These are phyloP conservation scores for Aquanectria penicillioides DNA, from an alignment of 2,329 filamentous ascomycete genomes.

Conservation along the genomic window DNA sequence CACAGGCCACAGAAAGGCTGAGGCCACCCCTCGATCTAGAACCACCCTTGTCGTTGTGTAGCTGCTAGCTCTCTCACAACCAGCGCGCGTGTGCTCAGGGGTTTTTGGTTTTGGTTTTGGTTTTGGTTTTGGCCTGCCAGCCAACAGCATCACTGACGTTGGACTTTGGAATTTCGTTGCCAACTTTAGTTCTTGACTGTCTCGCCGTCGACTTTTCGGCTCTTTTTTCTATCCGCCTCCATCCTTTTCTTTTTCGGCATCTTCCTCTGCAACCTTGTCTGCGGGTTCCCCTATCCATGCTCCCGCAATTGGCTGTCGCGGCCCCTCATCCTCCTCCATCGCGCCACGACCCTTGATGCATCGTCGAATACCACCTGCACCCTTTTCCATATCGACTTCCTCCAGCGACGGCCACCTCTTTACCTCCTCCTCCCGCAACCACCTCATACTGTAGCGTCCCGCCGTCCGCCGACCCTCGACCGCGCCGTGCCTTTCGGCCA, in stretches of 20 bases:
- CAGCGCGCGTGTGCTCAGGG: conserved; percentile 44
- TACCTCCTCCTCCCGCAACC: conserved; percentile 1
- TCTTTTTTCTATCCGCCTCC: not conserved
- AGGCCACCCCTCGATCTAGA: conserved; percentile 44
- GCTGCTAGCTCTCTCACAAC: conserved; percentile 37
- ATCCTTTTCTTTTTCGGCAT: not conserved
- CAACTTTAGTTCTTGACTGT: conserved; percentile 23
- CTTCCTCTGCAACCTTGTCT: conserved; percentile 5
- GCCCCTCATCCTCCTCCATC: conserved; percentile 33
- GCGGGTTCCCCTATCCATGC: conserved; percentile 37
- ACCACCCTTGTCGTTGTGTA: conserved; percentile 35
- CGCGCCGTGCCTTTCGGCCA: conserved; percentile 32
- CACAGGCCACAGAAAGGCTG: conserved; percentile 37
- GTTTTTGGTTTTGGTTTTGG: conserved; percentile 25
- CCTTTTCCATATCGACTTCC: conserved; percentile 14
- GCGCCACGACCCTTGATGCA: conserved; percentile 44
- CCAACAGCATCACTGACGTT: conserved; percentile 25
- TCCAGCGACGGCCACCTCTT: not conserved
- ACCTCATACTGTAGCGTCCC: conserved; percentile 10
- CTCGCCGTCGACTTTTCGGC: conserved; percentile 8
- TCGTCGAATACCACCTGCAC: conserved; percentile 32
- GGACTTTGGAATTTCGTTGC: conserved; percentile 28
- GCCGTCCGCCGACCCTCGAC: conserved; percentile 15
- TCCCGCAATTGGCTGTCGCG: conserved; percentile 39
- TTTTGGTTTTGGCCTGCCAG: conserved; percentile 27